These are phyloP conservation scores for Sclerotinia spermophila DNA, from an alignment of 2,329 filamentous ascomycete species.

Conservation along the genomic window DNA sequence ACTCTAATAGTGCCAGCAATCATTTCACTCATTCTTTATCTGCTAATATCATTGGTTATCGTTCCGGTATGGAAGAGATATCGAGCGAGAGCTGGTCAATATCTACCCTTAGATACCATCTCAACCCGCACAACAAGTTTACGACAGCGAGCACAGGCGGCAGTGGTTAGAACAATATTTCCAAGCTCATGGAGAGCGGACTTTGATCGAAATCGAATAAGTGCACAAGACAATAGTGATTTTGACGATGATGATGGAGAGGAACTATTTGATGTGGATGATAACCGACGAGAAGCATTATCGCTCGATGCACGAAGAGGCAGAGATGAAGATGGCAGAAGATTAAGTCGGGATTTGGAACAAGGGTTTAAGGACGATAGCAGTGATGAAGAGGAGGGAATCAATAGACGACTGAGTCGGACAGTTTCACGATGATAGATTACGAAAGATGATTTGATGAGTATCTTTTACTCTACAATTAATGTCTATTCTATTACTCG, in stretches of 20 bases:
- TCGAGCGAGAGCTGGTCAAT: conserved; percentile 67
- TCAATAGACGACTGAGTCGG: conserved; percentile 8
- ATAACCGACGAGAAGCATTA: conserved; percentile 42
- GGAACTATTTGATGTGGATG: conserved; percentile 59
- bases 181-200: conserved; percentile 49
- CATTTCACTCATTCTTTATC: conserved; percentile 66
- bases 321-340: conserved; percentile 48
- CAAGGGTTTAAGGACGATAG: conserved; percentile 72
- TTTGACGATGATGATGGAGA: conserved; percentile 65
- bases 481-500: conserved; percentile 9
- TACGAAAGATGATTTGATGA: not conserved
- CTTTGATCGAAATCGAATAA: conserved; percentile 41
- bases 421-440: conserved; percentile 19
- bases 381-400: conserved; percentile 49
- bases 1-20: conserved; percentile 67
- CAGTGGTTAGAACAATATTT: conserved; percentile 42
- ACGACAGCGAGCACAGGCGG: conserved; percentile 48
- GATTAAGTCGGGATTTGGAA: conserved; percentile 76
- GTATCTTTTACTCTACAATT: conserved; percentile 8
- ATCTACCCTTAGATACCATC: conserved; percentile 65
- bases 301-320: conserved; percentile 37
- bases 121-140: conserved; percentile 54
- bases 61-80: conserved; percentile 68
- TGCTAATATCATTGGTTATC: conserved; percentile 61
- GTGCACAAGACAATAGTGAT: conserved; percentile 47